Conservation (phyloP, 495 filamentous ascomycete genomes). For the Chaetomium fimeti region DNA sequence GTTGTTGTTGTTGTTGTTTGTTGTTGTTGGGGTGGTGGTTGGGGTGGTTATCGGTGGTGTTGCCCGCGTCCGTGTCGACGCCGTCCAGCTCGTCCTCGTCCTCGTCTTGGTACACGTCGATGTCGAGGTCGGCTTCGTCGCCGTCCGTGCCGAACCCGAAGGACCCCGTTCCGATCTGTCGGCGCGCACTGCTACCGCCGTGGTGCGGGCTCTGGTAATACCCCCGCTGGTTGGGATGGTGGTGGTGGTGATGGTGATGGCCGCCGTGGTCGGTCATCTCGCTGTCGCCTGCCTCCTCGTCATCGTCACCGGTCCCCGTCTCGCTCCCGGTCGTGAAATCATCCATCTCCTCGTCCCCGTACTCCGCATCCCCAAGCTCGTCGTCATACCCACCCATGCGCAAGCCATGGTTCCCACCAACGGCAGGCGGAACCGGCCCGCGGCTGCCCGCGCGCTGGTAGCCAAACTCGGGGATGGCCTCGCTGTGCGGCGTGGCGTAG, state of each 20-base stretch:
- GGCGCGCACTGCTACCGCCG: background rate
- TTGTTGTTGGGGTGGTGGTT: background rate
- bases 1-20: slow-evolving; percentile 2
- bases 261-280: slow-evolving; percentile 17
- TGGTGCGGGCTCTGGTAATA: background rate
- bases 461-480: slow-evolving; percentile 30
- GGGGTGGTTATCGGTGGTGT: slow-evolving; percentile 6
- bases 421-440: slow-evolving; percentile 8
- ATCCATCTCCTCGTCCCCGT: slow-evolving; percentile 27
- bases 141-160: slow-evolving; percentile 16
- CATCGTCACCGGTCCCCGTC: slow-evolving; percentile 8
- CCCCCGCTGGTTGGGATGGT: background rate
- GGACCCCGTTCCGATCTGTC: background rate
- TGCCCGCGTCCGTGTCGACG: slow-evolving; percentile 35
- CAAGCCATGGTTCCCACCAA: background rate
- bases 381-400: slow-evolving; percentile 25
- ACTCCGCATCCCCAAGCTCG: slow-evolving; percentile 25
- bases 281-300: background rate
- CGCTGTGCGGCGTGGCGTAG: slow-evolving; percentile 57
- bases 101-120: slow-evolving; percentile 20
- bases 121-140: slow-evolving; percentile 26
- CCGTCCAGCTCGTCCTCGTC: slow-evolving; percentile 36
- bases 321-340: slow-evolving; percentile 11
- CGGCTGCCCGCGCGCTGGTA: slow-evolving; percentile 29
- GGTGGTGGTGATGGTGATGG: slow-evolving; percentile 5